Conservation (phyloP, 768 basidiomycete species). For the Goffeauzyma gilvescens region DNA sequence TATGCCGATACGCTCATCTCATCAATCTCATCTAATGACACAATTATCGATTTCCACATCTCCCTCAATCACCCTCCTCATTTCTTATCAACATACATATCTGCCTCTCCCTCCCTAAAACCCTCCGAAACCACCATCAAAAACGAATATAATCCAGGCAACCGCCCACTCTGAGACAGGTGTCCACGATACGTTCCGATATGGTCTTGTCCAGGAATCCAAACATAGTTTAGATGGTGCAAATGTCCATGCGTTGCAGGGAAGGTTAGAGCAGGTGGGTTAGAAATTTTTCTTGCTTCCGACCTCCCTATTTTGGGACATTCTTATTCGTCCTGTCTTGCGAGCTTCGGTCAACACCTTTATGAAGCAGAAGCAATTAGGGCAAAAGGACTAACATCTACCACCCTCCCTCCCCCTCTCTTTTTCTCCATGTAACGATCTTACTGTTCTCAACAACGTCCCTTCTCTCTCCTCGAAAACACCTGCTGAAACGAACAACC, state of each 20-base stretch:
- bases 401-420: neutral
- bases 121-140: neutral
- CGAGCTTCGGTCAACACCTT: neutral
- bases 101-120: neutral
- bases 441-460: neutral
- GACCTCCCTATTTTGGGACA: neutral
- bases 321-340: neutral
- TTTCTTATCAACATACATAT: neutral
- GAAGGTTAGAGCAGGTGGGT: conserved; percentile 58
- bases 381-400: neutral
- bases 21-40: neutral
- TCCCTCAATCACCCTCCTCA: neutral
- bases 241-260: conserved; percentile 39
- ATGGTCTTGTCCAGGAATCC: conserved; percentile 51
- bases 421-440: neutral
- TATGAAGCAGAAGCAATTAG: neutral
- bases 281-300: neutral
- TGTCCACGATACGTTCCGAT: conserved; percentile 67
- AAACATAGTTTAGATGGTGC: conserved; percentile 50
- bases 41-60: neutral
- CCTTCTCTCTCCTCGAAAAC: neutral
- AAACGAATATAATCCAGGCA: conserved; percentile 6
- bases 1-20: neutral
- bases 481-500: conserved; percentile 2
- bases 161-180: conserved; percentile 41